These are phyloP conservation scores for Amesomyces nigricolor DNA, from an alignment of 2,329 filamentous ascomycete species.

Conservation along the genomic window DNA sequence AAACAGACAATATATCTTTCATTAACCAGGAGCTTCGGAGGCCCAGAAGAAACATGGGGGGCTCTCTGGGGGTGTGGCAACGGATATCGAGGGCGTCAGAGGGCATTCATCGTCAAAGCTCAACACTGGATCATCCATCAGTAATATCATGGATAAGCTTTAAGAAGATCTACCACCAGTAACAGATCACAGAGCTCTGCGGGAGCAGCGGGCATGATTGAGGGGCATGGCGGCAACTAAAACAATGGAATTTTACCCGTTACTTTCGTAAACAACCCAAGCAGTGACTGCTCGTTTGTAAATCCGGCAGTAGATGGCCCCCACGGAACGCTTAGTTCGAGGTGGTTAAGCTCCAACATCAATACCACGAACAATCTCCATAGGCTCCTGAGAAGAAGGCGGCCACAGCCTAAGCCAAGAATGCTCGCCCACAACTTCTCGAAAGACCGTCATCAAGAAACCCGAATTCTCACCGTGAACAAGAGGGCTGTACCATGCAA, in stretches of 20 bases:
- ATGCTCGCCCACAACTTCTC: too few species aligned
- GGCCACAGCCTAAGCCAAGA: too few species aligned
- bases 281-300: background rate
- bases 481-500: background rate
- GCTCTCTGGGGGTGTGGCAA: background rate
- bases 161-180: background rate
- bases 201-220: background rate
- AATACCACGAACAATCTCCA: too few species aligned
- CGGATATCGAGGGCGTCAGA: too few species aligned
- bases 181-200: background rate
- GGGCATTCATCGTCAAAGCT: too few species aligned
- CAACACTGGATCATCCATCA: too few species aligned
- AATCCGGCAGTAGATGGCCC: constrained; percentile 3
- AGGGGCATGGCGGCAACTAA: background rate
- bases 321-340: constrained; percentile 4
- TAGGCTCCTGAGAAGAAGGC: too few species aligned
- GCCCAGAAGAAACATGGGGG: background rate
- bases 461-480: too few species aligned
- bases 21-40: constrained; percentile 4
- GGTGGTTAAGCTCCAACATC: too few species aligned
- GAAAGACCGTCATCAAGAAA: too few species aligned
- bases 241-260: background rate
- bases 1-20: constrained; percentile 13
- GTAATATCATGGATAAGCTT: too few species aligned
- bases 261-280: too few species aligned